Conservation (phyloP, 2,329 filamentous ascomycete species). For the Geosmithia flava region DNA sequence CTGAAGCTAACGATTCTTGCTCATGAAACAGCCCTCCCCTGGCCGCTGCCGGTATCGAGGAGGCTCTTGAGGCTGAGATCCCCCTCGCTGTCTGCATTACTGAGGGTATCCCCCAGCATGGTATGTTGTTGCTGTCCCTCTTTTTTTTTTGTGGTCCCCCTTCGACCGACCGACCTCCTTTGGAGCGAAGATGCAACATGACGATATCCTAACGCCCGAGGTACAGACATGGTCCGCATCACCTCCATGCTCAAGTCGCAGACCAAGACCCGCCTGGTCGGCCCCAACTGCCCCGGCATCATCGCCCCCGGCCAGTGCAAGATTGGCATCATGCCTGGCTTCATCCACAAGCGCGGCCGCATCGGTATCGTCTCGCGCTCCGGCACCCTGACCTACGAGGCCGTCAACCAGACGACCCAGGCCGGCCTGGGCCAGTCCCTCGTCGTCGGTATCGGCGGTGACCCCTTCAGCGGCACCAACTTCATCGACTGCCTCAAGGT, state of each 20-base stretch:
- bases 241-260: slow-evolving; percentile 97
- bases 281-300: slow-evolving; percentile 96
- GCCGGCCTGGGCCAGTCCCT: slow-evolving; percentile 94
- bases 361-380: slow-evolving; percentile 98
- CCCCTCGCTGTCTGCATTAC: slow-evolving; percentile 95
- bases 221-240: slow-evolving; percentile 92
- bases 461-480: slow-evolving; percentile 98
- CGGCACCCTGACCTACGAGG: slow-evolving; percentile 97
- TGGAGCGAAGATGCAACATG: not conserved
- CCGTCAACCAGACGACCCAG: slow-evolving; percentile 98
- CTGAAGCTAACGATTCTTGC: not conserved
- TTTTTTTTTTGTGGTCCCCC: not conserved
- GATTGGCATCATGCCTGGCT: slow-evolving; percentile 98
- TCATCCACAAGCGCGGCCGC: slow-evolving; percentile 99
- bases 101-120: slow-evolving; percentile 94
- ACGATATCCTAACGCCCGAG: slow-evolving; percentile 5
- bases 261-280: slow-evolving; percentile 90
- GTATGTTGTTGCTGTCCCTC: slow-evolving; percentile 33
- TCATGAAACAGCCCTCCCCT: slow-evolving; percentile 56
- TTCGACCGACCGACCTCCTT: not conserved
- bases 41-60: slow-evolving; percentile 90
- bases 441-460: slow-evolving; percentile 94
- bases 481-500: slow-evolving; percentile 99
- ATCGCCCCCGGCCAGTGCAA: slow-evolving; percentile 96
- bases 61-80: slow-evolving; percentile 87